These are phyloP conservation scores for Phytophthora pini DNA, from an alignment of 352 stramenopile genomes.

Conservation along the genomic window DNA sequence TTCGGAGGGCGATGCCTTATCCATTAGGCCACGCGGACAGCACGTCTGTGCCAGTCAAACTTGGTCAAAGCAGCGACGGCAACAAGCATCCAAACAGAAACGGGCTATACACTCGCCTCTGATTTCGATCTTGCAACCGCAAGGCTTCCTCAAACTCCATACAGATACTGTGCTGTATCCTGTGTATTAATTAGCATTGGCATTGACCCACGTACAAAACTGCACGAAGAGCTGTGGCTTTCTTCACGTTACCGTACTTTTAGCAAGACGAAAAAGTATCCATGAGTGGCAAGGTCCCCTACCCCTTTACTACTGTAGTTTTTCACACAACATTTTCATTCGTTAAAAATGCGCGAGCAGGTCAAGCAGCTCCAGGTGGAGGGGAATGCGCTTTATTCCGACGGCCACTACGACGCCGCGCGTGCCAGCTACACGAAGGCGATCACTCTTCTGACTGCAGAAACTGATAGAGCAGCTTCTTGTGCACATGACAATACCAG, in stretches of 20 bases:
- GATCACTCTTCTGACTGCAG: constrained; percentile 35
- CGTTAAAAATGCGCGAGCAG: constrained; percentile 26
- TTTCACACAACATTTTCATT: constrained; percentile 5
- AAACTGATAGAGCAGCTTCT: constrained; percentile 9
- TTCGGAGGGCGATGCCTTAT: constrained; percentile 35
- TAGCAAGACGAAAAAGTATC: constrained; percentile 14
- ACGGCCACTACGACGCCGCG: constrained; percentile 66
- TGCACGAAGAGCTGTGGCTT: background rate
- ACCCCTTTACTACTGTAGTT: background rate
- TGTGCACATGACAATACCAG: background rate
- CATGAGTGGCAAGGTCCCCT: background rate
- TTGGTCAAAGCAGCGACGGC: constrained; percentile 4
- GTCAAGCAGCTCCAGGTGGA: constrained; percentile 47
- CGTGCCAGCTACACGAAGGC: constrained; percentile 56
- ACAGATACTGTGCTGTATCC: no score
- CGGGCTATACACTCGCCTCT: background rate
- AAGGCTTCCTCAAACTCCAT: background rate
- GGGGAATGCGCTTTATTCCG: constrained; percentile 61
- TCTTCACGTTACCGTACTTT: no score
- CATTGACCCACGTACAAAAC: no score
- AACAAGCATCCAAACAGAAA: constrained; percentile 20
- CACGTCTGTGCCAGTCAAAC: background rate
- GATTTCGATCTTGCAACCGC: no score
- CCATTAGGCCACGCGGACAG: constrained; percentile 30
- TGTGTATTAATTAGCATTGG: no score